phyloP scores from a whole-genome alignment of 228 moss, liverwort and hornwort species.

The Sphagnum magellanicum region DNA sequence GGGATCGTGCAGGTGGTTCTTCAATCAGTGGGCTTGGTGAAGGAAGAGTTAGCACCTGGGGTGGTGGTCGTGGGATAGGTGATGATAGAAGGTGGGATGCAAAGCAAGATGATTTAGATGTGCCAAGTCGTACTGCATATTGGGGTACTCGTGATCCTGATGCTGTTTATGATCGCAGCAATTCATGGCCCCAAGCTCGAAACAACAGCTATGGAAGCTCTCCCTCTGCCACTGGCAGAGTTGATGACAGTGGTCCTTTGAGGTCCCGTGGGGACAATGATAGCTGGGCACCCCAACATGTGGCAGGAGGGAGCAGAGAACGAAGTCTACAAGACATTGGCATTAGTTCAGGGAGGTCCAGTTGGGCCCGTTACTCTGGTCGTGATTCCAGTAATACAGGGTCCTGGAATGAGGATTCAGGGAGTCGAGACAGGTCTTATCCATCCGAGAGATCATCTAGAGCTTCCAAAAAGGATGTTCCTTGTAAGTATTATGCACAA shows the following conservation, averaged over 20 bases:
- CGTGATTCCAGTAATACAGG: constrained; percentile 34
- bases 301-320: constrained; percentile 29
- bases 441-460: constrained; percentile 28
- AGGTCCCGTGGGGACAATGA: constrained; percentile 47
- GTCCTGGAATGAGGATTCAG: constrained; percentile 37
- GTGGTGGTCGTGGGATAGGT: constrained; percentile 11
- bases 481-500: constrained; percentile 77
- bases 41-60: neutral
- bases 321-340: constrained; percentile 36
- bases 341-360: constrained; percentile 16
- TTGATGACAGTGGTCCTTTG: constrained; percentile 67
- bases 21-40: constrained; percentile 16
- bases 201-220: constrained; percentile 39
- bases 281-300: constrained; percentile 42
- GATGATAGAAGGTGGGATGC: constrained; percentile 23
- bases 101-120: constrained; percentile 10
- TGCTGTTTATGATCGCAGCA: constrained; percentile 18
- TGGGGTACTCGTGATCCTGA: constrained; percentile 12
- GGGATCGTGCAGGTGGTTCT: constrained; percentile 14
- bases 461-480: constrained; percentile 78
- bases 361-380: constrained; percentile 41
- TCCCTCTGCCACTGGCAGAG: constrained; percentile 30
- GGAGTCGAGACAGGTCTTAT: constrained; percentile 42
- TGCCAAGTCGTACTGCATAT: constrained; percentile 23
- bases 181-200: constrained; percentile 32